A percentile compares a stretch with the other conserved stretches of the same genome.
phyloP scores from a whole-genome alignment of 306 rosid genomes.

The Lathyrus oleraceus region DNA sequence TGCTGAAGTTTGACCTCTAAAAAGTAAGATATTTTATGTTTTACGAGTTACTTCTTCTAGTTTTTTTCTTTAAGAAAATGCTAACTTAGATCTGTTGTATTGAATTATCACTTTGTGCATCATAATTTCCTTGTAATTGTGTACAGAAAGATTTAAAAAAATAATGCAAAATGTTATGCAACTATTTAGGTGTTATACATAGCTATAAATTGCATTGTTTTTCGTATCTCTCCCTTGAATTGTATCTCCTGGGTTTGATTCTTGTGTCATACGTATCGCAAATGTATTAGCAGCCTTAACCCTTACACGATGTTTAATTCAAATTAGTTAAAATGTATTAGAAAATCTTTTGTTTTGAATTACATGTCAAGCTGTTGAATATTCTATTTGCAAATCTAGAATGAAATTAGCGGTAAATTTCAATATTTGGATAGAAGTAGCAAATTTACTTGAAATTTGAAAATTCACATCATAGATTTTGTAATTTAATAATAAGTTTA shows the following conservation, averaged over 20 bases:
- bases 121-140: background rate
- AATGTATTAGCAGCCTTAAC: background rate
- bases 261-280: background rate
- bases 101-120: background rate
- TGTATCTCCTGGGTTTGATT: background rate
- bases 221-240: background rate
- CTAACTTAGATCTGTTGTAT: background rate
- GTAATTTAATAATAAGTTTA: no score
- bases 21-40: background rate
- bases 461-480: no score
- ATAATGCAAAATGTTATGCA: background rate
- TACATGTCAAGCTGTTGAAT: background rate
- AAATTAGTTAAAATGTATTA: background rate
- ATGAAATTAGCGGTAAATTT: background rate
- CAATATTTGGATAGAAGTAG: no score
- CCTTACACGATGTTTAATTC: background rate
- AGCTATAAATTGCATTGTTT: background rate
- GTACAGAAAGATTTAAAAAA: background rate
- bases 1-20: background rate
- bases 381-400: background rate
- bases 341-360: background rate
- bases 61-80: background rate
- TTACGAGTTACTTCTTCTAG: background rate
- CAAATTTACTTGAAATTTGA: no score
- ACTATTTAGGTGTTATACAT: background rate